Percentiles rank a stretch among this genome's conserved stretches.
These are phyloP conservation scores for Porcisia deanei DNA, from an alignment of 208 protist species.

Conservation along the genomic window DNA sequence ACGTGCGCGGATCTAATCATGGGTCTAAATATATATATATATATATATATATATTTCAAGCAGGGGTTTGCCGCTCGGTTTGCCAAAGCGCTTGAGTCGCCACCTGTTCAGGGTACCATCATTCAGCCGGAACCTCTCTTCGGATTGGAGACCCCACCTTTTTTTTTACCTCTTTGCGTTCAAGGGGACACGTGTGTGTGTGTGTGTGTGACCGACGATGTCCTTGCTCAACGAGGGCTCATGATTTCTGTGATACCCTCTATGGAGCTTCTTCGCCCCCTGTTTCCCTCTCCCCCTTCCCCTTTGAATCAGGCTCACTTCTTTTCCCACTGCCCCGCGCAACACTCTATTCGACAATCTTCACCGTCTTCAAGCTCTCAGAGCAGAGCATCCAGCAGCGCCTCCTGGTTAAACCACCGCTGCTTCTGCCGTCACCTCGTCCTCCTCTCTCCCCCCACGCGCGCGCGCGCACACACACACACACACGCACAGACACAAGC, in stretches of 20 bases:
- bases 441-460: not conserved
- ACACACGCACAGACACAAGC: too few relatives aligned
- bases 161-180: slow-evolving; percentile 25
- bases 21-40: too few relatives aligned
- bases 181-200: too few relatives aligned
- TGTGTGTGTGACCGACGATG: not conserved
- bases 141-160: not conserved
- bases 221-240: not conserved
- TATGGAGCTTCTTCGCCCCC: not conserved
- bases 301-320: not conserved
- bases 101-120: too few relatives aligned
- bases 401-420: not conserved
- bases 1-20: too few relatives aligned
- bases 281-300: too few relatives aligned
- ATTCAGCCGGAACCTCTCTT: too few relatives aligned
- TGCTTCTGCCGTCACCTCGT: not conserved
- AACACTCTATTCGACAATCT: not conserved
- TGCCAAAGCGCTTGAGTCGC: too few relatives aligned
- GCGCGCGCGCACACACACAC: too few relatives aligned
- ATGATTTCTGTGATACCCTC: not conserved
- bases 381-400: not conserved
- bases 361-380: not conserved
- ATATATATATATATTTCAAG: too few relatives aligned
- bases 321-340: not conserved
- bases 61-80: too few relatives aligned